A percentile compares a stretch with the other conserved stretches of the same genome.
phyloP scores from a whole-genome alignment of 805 yeast genomes.

The Candida ponderosae region DNA sequence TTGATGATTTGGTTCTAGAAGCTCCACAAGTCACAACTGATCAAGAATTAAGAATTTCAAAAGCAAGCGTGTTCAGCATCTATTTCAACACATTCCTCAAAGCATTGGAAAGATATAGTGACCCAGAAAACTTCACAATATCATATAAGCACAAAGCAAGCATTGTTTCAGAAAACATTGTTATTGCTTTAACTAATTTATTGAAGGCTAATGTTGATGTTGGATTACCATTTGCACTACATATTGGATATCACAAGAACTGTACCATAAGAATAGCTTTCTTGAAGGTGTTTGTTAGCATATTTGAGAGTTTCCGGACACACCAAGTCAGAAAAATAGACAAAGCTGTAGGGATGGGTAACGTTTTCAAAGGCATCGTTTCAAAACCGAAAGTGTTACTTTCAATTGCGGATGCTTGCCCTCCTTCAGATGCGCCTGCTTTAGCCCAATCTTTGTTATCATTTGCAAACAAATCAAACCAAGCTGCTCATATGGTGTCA shows the following conservation, averaged over 20 bases:
- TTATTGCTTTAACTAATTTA: conserved; percentile 59
- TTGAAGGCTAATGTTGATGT: conserved; percentile 68
- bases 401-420: conserved; percentile 53
- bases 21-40: conserved; percentile 48
- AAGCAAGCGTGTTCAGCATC: conserved; percentile 57
- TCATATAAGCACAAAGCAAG: conserved; percentile 45
- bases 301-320: conserved; percentile 32
- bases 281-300: conserved; percentile 68
- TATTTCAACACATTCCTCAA: conserved; percentile 54
- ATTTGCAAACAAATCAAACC: conserved; percentile 38
- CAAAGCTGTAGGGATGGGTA: conserved; percentile 15
- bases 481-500: conserved; percentile 39
- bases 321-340: conserved; percentile 2
- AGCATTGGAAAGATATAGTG: conserved; percentile 31
- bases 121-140: conserved; percentile 25
- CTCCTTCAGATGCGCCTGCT: conserved; percentile 61
- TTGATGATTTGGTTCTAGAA: conserved; percentile 52
- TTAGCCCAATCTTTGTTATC: conserved; percentile 59
- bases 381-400: conserved; percentile 36
- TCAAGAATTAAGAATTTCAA: conserved; percentile 43
- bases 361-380: conserved; percentile 22
- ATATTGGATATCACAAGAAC: conserved; percentile 71
- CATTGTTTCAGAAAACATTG: conserved; percentile 52
- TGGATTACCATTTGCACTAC: conserved; percentile 68
- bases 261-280: conserved; percentile 61